phyloP scores from a whole-genome alignment of 2,329 filamentous ascomycete species.

The Trichoderma endophyticum region DNA sequence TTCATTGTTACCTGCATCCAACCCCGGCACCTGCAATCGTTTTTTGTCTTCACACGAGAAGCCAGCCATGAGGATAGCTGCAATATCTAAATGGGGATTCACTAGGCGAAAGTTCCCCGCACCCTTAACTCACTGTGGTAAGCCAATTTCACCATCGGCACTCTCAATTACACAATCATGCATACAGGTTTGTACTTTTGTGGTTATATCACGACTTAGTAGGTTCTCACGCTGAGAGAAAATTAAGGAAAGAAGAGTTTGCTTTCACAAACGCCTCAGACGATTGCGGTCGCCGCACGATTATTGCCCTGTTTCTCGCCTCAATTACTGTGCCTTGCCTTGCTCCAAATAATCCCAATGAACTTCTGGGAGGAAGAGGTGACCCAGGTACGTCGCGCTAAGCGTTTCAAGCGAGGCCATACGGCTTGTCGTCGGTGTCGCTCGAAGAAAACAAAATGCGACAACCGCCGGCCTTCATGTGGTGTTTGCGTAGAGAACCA shows the following conservation, averaged over 20 bases:
- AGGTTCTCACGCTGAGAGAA: not conserved
- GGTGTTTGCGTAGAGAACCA: not conserved
- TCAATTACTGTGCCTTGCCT: not conserved
- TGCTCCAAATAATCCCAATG: not conserved
- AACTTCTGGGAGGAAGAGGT: not conserved
- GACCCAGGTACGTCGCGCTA: not conserved
- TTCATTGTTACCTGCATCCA: not conserved
- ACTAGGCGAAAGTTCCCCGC: not conserved
- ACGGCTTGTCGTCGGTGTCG: not conserved
- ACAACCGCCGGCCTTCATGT: not conserved
- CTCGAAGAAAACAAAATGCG: not conserved
- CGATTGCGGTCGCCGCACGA: not conserved
- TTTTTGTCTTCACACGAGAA: not conserved
- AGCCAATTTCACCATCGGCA: not conserved
- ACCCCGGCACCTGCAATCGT: not conserved
- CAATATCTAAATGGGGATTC: not conserved
- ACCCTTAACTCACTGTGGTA: not conserved
- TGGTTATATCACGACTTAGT: not conserved
- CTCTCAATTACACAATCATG: not conserved
- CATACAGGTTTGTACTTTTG: not conserved
- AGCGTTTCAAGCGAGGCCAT: not conserved
- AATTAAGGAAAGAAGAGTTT: not conserved
- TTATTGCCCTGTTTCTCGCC: not conserved
- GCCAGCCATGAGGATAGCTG: not conserved
- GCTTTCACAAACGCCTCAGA: not conserved